phyloP scores from a whole-genome alignment of 306 rosid genomes.

The Citrullus colocynthis region DNA sequence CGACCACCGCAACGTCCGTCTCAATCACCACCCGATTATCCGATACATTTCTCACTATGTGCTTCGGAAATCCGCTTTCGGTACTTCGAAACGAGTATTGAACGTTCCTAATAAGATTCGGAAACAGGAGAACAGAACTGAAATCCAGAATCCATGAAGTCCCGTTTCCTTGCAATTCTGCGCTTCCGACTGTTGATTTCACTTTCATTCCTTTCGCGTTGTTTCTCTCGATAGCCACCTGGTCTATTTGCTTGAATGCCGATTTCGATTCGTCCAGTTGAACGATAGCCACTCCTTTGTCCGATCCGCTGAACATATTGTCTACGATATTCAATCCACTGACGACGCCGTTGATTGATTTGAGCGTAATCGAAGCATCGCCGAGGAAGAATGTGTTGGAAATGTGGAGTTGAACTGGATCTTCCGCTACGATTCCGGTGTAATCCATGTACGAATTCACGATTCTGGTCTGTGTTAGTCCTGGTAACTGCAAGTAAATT shows the following conservation, averaged over 20 bases:
- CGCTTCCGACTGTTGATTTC: constrained; percentile 51
- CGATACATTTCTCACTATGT: constrained; percentile 46
- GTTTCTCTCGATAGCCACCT: constrained; percentile 64
- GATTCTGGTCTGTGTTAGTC: constrained; percentile 69
- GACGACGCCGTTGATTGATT: constrained; percentile 50
- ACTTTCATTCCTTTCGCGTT: constrained; percentile 50
- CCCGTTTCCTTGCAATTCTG: constrained; percentile 42
- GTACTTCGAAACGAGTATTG: constrained; percentile 46
- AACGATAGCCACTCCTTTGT: constrained; percentile 49
- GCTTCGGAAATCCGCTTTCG: constrained; percentile 31
- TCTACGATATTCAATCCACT: constrained; percentile 62
- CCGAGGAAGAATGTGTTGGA: constrained; percentile 75
- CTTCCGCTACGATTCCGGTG: constrained; percentile 82
- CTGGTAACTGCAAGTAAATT: constrained; percentile 52
- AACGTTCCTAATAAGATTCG: constrained; percentile 53
- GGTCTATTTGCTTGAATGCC: constrained; percentile 46
- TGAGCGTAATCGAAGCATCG: constrained; percentile 52
- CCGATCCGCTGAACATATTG: constrained; percentile 68
- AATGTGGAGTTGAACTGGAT: constrained; percentile 75
- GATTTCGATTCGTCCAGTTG: constrained; percentile 46
- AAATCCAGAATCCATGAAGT: constrained; percentile 64
- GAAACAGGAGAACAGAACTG: constrained; percentile 42
- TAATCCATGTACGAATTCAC: constrained; percentile 79
- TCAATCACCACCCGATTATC: constrained; percentile 50
- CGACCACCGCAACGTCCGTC: constrained; percentile 35